Conservation (phyloP, 345 rosid genomes). For the Cardamine occulta region DNA sequence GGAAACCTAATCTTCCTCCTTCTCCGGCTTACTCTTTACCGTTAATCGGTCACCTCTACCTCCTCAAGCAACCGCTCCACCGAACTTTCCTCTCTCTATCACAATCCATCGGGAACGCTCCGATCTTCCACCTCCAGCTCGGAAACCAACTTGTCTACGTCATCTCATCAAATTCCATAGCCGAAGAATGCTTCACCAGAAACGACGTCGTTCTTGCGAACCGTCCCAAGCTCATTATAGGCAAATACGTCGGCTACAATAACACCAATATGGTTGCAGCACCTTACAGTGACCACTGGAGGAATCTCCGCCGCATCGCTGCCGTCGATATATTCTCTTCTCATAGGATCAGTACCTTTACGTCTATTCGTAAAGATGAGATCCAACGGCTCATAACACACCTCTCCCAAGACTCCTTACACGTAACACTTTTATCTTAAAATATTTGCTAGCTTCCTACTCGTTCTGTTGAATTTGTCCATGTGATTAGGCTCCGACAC, state of each 20-base stretch:
- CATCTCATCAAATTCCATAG: constrained; percentile 45
- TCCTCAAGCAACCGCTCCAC: constrained; percentile 35
- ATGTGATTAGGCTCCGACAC: not conserved
- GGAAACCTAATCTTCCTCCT: constrained; percentile 51
- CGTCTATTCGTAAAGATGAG: constrained; percentile 48
- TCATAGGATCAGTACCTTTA: constrained; percentile 39
- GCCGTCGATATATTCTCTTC: constrained; percentile 51
- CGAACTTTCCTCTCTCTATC: constrained; percentile 29
- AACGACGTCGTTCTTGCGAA: constrained; percentile 59
- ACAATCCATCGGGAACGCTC: constrained; percentile 43
- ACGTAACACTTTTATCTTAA: not conserved
- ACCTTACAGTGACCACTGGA: constrained; percentile 62
- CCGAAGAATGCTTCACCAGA: constrained; percentile 59
- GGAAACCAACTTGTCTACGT: constrained; percentile 51
- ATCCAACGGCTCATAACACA: constrained; percentile 39
- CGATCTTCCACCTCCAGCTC: constrained; percentile 51
- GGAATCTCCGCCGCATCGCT: constrained; percentile 60
- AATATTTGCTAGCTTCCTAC: not conserved
- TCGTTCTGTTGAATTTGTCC: not conserved
- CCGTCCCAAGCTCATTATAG: constrained; percentile 47
- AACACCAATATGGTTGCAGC: constrained; percentile 40
- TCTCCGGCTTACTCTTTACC: constrained; percentile 46
- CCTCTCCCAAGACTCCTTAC: constrained; percentile 31
- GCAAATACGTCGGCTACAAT: constrained; percentile 50
- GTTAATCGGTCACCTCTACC: constrained; percentile 40